Evolutionary conservation across 768 basidiomycete genomes (phyloP), one percentile per base, ranked within the genome.

Genomic region (Naematelia encephala): DNA sequence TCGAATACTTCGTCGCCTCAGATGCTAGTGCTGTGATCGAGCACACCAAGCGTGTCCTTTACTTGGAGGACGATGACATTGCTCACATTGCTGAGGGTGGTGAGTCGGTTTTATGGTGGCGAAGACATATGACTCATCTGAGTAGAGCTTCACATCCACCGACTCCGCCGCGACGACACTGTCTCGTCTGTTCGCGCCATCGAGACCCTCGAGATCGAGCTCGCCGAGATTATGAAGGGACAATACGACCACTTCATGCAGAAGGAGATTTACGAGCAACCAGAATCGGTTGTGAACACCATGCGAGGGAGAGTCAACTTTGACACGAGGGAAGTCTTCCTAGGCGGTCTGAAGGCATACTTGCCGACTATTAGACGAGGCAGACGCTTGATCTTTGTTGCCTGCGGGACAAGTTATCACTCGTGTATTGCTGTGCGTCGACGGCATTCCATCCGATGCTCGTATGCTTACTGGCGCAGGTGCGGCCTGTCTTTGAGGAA

Each of bases 211-310:
- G 96, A 98, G 80, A 86, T 99, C 65, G 96, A 99, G 79, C 85
- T 99, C 47, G 94, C 94, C n/a, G 96, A 94, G 67, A 98, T 99
- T 81, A 98, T 98, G 96, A 99, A 99, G 84, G 96, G 96, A 75
- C 91, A 92, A 79, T 99, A 98, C 77, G 91, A 91, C 75, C 93
- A 94, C 76, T 99, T 99, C 81, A 99, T 99, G 96, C 94, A 98
- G 78, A 99, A 99, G 82, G 96, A 99, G 79, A 97, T 97, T 69
- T 97, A 91, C 82, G 78, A 97, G 76, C 94, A 98, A 78, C 94
- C 96, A 51, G 96, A 99, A 75, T 94, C 91, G 25, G 96, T 98
- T 63, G 91, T 98, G 80, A 99, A 99, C 84, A 99, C 96, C 51
- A 99, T 99, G 96, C 89, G 96, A 84, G 96, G 96, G 61, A 91